A percentile compares a stretch with the other conserved stretches of the same genome.
These are phyloP conservation scores for Trametes sp. DNA, from an alignment of 1,284 basidiomycete genomes.

Conservation along the genomic window DNA sequence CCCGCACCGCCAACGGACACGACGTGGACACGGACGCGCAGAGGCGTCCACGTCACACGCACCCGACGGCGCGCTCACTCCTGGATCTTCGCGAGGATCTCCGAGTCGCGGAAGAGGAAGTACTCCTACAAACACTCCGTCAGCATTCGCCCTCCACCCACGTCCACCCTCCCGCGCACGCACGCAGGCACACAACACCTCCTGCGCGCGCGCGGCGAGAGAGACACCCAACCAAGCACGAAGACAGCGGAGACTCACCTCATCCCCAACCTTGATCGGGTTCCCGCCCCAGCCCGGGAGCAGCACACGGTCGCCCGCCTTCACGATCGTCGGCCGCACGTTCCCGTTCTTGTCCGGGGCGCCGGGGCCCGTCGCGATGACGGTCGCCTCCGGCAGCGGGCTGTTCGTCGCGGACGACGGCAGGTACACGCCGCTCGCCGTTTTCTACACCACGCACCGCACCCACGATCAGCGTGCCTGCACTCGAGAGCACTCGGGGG, in stretches of 20 bases:
- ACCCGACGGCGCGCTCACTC: slow-evolving; percentile 65
- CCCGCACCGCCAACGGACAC: neutral
- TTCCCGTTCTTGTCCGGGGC: slow-evolving; percentile 88
- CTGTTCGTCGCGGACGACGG: slow-evolving; percentile 85
- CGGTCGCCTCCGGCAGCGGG: slow-evolving; percentile 95
- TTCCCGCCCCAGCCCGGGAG: slow-evolving; percentile 97
- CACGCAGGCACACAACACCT: no score
- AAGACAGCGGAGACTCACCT: slow-evolving; percentile 62
- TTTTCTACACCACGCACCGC: slow-evolving; percentile 72
- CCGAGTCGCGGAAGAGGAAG: slow-evolving; percentile 93
- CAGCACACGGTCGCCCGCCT: slow-evolving; percentile 91
- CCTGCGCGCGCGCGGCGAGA: no score
- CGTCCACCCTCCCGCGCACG: neutral
- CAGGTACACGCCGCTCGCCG: slow-evolving; percentile 92
- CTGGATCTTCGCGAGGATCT: slow-evolving; percentile 96
- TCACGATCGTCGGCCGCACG: slow-evolving; percentile 81
- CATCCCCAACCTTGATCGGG: slow-evolving; percentile 96
- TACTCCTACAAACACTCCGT: slow-evolving; percentile 73
- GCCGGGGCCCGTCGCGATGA: slow-evolving; percentile 95
- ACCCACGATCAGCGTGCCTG: slow-evolving; percentile 12
- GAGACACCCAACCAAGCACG: no score
- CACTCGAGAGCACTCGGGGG: neutral
- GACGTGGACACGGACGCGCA: neutral
- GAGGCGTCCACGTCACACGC: neutral
- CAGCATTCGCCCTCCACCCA: slow-evolving; percentile 5